Percentiles rank a stretch among this genome's conserved stretches.
Conservation (phyloP, 768 basidiomycete genomes). For the Lenzites betulinus region DNA sequence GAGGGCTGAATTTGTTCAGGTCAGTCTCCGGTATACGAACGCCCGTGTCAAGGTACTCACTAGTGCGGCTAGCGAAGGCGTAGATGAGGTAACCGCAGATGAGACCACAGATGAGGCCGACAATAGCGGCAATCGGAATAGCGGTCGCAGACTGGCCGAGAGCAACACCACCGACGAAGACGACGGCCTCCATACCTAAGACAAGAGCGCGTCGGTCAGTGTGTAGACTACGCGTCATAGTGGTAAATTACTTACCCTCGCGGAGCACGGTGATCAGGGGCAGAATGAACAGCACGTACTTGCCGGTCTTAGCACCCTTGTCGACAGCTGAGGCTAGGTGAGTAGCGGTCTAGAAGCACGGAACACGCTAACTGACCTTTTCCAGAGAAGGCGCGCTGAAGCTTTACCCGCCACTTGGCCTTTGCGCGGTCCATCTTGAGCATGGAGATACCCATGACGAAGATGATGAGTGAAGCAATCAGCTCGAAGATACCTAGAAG, state of each 20-base stretch:
- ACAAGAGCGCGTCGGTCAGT: neutral
- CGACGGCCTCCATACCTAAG: conserved; percentile 80
- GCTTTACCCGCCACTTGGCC: conserved; percentile 92
- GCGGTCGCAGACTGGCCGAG: conserved; percentile 79
- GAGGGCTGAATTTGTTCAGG: conserved; percentile 48
- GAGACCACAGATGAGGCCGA: conserved; percentile 79
- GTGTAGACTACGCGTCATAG: too few species aligned
- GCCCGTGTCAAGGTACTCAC: conserved; percentile 40
- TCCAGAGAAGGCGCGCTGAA: conserved; percentile 73
- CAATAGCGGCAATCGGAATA: conserved; percentile 89
- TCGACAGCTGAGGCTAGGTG: conserved; percentile 41
- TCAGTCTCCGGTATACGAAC: neutral
- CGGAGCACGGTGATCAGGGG: conserved; percentile 91
- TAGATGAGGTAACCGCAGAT: conserved; percentile 78
- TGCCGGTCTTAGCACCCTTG: conserved; percentile 54
- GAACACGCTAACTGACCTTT: conserved; percentile 41
- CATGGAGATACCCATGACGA: conserved; percentile 93
- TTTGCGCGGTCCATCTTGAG: conserved; percentile 93
- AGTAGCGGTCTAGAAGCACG: too few species aligned
- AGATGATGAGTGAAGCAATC: conserved; percentile 79
- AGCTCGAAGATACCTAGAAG: conserved; percentile 64
- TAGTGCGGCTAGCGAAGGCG: conserved; percentile 71
- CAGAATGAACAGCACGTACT: conserved; percentile 88
- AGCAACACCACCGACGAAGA: conserved; percentile 94
- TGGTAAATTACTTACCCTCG: conserved; percentile 56